Evolutionary conservation across 106 monocot species (phyloP), one percentile per base, ranked within the genome.

Genomic region (Allium sativum): DNA sequence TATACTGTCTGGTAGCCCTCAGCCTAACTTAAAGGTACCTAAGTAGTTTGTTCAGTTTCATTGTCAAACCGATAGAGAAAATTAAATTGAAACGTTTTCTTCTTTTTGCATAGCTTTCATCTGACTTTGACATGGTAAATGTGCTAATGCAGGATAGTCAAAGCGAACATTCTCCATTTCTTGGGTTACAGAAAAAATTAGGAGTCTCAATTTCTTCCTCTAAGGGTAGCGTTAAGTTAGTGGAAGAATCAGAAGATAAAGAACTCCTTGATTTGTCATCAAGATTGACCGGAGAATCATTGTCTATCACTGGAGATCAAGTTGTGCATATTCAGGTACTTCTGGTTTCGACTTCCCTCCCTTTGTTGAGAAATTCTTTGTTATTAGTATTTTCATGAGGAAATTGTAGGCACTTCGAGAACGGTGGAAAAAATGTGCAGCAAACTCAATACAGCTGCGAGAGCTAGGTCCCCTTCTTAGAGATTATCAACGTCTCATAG

Each of bases 401-500:
- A 57, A 71, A 56, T 12, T 59, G 6, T 48, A 92, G 92, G 75
- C 69, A 60, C 76, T 92, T 20, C 81, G 88, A 21, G 81, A 92
- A 8, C 80, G 88, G 58, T 98, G 96, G 96, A 82, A 69, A 68
- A 88, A 57, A 19, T 80, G 75, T 44, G 53, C 79, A 42, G 68
- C 87, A 58, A 76, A 59, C 44, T 88, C 82, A 48, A 73, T 98
- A 68, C 72, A 69, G 64, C 53, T 98, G 44, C 61, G 74, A 64
- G 88, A 98, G 78, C 75, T 96, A 22, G 96, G 79, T 21, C 84
- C 87, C 56, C 68, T 96, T 61, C 84, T 96, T 66, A 76, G 96
- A 40, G 96, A 91, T 72, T 96, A 96, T 68, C 83, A 96, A 62
- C 87, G 96, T n/a, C 68, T 85, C 17, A 72, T 92, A 73, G 67